These are phyloP conservation scores for Begonia loranthoides DNA, from an alignment of 306 rosid genomes.

Conservation along the genomic window DNA sequence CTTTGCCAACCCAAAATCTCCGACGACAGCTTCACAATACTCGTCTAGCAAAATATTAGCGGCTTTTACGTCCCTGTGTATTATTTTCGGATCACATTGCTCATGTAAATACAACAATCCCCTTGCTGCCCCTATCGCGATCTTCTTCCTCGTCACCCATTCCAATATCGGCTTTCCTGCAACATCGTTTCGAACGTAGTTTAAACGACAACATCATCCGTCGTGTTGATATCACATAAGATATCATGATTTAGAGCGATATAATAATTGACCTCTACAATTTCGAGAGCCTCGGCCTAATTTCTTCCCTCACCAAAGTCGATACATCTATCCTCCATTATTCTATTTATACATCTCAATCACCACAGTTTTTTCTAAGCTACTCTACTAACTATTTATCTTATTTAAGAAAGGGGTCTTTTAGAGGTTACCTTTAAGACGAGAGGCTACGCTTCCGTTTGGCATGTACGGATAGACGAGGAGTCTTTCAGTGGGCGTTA, in stretches of 20 bases:
- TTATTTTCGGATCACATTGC: conserved; percentile 93
- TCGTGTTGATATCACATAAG: no score
- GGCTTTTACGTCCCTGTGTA: conserved; percentile 93
- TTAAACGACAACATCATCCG: no score
- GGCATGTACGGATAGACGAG: conserved; percentile 90
- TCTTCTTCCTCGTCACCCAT: conserved; percentile 83
- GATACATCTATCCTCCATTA: neutral
- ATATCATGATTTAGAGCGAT: no score
- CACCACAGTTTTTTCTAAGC: neutral
- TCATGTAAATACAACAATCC: conserved; percentile 86
- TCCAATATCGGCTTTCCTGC: conserved; percentile 70
- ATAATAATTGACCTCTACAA: no score
- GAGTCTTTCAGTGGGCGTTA: conserved; percentile 69
- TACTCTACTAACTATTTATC: no score
- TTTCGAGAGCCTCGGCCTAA: no score
- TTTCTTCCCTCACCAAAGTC: no score
- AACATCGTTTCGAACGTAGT: conserved; percentile 1
- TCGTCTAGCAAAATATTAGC: conserved; percentile 91
- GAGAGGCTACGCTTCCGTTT: conserved; percentile 90
- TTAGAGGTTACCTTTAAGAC: conserved; percentile 52
- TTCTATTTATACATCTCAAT: neutral
- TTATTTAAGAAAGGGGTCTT: neutral
- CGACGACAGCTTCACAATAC: conserved; percentile 88
- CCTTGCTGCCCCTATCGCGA: conserved; percentile 79
- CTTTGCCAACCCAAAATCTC: conserved; percentile 95